Evolutionary conservation across 768 basidiomycete genomes (phyloP).

Genomic region (Leucocoprinus leucothites): DNA sequence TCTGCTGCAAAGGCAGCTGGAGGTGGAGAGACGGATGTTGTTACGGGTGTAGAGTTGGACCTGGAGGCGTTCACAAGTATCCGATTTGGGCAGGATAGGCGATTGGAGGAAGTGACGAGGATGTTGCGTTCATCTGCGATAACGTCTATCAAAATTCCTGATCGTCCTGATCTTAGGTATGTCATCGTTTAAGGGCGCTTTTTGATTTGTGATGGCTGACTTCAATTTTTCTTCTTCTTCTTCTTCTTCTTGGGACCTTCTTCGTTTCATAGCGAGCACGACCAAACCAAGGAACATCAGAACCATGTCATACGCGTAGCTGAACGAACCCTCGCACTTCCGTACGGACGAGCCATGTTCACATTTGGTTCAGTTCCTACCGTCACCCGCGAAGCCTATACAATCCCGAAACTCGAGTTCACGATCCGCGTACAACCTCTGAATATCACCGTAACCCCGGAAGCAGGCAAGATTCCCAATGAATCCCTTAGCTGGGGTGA

Average conservation of each 20-base stretch:
- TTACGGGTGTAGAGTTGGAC: conserved; percentile 72
- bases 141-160: conserved; percentile 58
- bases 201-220: too few species aligned
- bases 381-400: conserved; percentile 74
- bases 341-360: conserved; percentile 89
- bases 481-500: conserved; percentile 91
- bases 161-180: conserved; percentile 65
- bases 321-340: conserved; percentile 85
- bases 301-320: conserved; percentile 75
- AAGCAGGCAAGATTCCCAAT: conserved; percentile 64
- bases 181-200: background rate
- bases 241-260: conserved; percentile 6
- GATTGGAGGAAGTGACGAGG: conserved; percentile 87
- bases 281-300: conserved; percentile 84
- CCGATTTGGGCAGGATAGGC: conserved; percentile 86
- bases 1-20: conserved; percentile 48
- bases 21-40: conserved; percentile 51
- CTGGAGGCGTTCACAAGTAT: conserved; percentile 75
- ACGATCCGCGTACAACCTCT: conserved; percentile 71
- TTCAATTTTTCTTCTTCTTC: background rate
- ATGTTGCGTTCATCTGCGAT: conserved; percentile 82
- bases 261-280: conserved; percentile 64
- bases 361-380: conserved; percentile 81
- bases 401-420: conserved; percentile 78
- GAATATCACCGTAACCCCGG: conserved; percentile 61